Evolutionary conservation across 2,329 filamentous ascomycete species (phyloP), one percentile per base, ranked within the genome.

Genomic region (Tricladium varicosporioides): DNA sequence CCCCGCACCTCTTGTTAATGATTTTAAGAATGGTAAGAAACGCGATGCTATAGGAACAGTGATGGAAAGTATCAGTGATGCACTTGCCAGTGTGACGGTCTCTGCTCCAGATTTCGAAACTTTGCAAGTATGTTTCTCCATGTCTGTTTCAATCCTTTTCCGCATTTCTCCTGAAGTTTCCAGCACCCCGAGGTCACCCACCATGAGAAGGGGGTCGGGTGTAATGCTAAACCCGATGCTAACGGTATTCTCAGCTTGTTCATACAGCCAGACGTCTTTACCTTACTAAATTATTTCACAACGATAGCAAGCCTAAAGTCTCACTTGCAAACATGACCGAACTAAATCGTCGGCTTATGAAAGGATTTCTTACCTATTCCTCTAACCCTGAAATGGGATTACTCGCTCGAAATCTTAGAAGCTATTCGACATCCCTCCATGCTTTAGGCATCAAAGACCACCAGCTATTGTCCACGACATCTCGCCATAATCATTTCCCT

Each of bases 81-180:
- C 88, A 32, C 80, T 97, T 48, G 85, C 88, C 60, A 83, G 92
- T 2, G 93, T 97, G 51, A 97, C 93, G 2, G 91, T 97, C 32
- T 92, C 91, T n/a, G 86, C 89, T 31, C 92, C 93, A 2, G 91
- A 97, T 73, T 97, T 96, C 73, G 92, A 97, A 65, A 97, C 93
- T 2, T 79, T 97, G 22, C 96, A 96, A 91, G 82, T 94, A 64
- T 46, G 36, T 27, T 22, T 11, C 18, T n/a, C 11, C 53, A 13
- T 31, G 13, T 11, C 27, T 50, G 18, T 18, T 27, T 27, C 22
- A 27, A 4, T 27, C 3, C 3, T 27, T 27, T 27, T 27, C 4
- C 22, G 7, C 7, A 27, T 27, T 7, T 27, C 22, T 3, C 22
- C 3, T 7, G 22, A 27, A n/a, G n/a, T 27, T 3, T 27, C 22